phyloP scores from a whole-genome alignment of 192 early-diverging fungal genomes.

The Funneliformis geosporum region DNA sequence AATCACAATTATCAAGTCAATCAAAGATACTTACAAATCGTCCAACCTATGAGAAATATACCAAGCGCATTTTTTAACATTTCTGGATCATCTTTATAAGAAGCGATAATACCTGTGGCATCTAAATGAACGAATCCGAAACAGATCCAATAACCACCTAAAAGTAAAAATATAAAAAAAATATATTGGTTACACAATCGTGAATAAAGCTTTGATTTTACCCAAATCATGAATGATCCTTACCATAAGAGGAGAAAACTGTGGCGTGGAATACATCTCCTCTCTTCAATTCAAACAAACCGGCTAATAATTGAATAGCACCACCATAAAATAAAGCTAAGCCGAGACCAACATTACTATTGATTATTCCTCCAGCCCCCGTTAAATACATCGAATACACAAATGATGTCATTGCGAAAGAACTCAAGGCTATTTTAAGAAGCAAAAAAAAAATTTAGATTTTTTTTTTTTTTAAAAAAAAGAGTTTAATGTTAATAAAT shows the following conservation, averaged over 20 bases:
- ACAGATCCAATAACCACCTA: conserved; percentile 67
- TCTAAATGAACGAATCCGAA: conserved; percentile 62
- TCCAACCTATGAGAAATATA: conserved; percentile 60
- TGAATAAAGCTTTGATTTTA: not conserved
- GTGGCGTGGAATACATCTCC: conserved; percentile 83
- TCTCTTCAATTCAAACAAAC: conserved; percentile 78
- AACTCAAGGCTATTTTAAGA: conserved; percentile 40
- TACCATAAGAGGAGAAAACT: conserved; percentile 65
- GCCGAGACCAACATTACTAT: conserved; percentile 59
- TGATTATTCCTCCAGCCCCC: conserved; percentile 61
- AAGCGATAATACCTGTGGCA: conserved; percentile 50
- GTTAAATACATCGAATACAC: conserved; percentile 69
- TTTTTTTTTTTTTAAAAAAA: not conserved
- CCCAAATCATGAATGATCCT: not conserved
- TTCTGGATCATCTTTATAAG: conserved; percentile 39
- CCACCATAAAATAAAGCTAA: conserved; percentile 77
- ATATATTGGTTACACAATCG: not conserved
- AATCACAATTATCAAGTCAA: not conserved
- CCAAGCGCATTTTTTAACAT: conserved; percentile 52
- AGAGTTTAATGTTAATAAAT: not conserved
- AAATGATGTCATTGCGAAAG: conserved; percentile 67
- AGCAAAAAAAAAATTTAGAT: not conserved
- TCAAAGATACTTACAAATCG: conserved; percentile 7
- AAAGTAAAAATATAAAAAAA: not conserved
- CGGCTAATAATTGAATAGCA: conserved; percentile 70